Percentiles rank a stretch among this genome's conserved stretches.
Conservation (phyloP, 2,329 filamentous ascomycete species). For the Phyllosticta citribraziliensis region DNA sequence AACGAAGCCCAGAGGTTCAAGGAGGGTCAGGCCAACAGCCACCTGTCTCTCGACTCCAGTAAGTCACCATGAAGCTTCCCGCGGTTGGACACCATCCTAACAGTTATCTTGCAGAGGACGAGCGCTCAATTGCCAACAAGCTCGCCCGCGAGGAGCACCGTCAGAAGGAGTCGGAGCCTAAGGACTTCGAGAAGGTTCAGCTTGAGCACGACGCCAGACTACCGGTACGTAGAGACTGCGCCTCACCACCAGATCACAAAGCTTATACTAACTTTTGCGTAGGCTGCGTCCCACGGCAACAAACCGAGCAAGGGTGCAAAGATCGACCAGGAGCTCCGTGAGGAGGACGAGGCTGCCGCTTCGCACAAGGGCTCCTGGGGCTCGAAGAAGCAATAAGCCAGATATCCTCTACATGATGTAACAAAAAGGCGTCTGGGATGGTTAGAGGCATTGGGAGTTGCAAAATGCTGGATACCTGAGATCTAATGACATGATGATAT, state of each 20-base stretch:
- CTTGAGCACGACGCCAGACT: conserved; percentile 51
- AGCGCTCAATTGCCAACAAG: conserved; percentile 62
- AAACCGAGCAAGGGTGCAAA: conserved; percentile 63
- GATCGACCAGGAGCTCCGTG: conserved; percentile 58
- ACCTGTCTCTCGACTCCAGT: conserved; percentile 64
- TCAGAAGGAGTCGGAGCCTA: conserved; percentile 31
- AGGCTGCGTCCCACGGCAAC: conserved; percentile 60
- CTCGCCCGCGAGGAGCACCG: conserved; percentile 52
- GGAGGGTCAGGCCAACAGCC: conserved; percentile 62
- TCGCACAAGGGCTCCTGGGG: conserved; percentile 46
- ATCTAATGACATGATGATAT: not conserved
- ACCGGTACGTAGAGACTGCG: conserved; percentile 22
- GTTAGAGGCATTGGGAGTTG: not conserved
- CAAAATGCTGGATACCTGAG: not conserved
- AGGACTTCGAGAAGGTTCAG: conserved; percentile 26
- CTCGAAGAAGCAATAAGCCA: conserved; percentile 4
- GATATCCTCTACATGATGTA: not conserved
- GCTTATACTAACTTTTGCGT: not conserved
- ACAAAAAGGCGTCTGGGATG: not conserved
- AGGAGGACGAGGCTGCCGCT: conserved; percentile 57
- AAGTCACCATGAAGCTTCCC: conserved; percentile 19
- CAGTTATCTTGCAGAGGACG: conserved; percentile 45
- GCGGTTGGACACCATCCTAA: not conserved
- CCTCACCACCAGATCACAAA: not conserved
- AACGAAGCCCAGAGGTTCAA: conserved; percentile 52